A percentile compares a stretch with the other conserved stretches of the same genome.
Conservation (phyloP, 108 stramenopile genomes). For the Poteriospumella lacustris region DNA sequence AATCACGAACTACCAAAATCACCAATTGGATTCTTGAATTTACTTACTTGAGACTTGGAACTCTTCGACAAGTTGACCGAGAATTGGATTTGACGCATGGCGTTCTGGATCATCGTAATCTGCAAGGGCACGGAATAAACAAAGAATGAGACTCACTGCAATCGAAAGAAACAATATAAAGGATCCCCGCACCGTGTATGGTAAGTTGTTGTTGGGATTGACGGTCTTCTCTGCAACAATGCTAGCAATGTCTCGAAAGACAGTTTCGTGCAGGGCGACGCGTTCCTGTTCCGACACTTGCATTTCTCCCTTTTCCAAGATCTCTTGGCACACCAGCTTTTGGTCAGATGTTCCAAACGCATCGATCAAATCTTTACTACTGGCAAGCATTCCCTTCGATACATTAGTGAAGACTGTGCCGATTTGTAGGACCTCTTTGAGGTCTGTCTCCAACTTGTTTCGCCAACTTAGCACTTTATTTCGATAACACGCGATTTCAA, state of each 20-base stretch:
- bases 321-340: constrained; percentile 61
- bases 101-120: constrained; percentile 60
- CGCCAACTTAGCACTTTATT: constrained; percentile 97
- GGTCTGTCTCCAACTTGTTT: constrained; percentile 87
- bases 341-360: constrained; percentile 33
- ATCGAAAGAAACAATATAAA: too few relatives aligned
- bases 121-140: neutral
- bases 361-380: constrained; percentile 66
- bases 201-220: constrained; percentile 70
- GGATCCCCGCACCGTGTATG: constrained; percentile 84
- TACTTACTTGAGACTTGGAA: constrained; percentile 63
- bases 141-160: too few relatives aligned
- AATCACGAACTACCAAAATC: too few relatives aligned
- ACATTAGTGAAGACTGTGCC: constrained; percentile 90
- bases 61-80: constrained; percentile 75
- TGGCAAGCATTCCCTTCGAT: constrained; percentile 83
- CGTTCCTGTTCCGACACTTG: constrained; percentile 82
- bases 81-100: constrained; percentile 74
- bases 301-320: constrained; percentile 21
- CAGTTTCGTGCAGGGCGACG: constrained; percentile 63
- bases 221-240: constrained; percentile 88
- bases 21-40: too few relatives aligned
- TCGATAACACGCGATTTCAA: constrained; percentile 95
- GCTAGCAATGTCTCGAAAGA: constrained; percentile 73
- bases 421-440: constrained; percentile 95